phyloP scores from a whole-genome alignment of 768 basidiomycete genomes.

The Suillus ampliporus region DNA sequence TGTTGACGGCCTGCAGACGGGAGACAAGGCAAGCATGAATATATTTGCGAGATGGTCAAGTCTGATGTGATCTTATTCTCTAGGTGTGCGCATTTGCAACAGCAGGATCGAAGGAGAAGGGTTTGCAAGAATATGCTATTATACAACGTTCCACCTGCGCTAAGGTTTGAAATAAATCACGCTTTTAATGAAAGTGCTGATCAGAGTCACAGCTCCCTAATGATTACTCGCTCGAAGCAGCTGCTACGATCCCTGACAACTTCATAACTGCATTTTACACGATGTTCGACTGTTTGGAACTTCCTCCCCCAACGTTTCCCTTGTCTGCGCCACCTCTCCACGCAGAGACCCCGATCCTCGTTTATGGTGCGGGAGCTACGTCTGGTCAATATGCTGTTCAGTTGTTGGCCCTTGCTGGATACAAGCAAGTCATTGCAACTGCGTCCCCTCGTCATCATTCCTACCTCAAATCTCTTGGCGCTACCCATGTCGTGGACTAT shows the following conservation, averaged over 20 bases:
- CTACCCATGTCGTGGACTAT: constrained; percentile 48
- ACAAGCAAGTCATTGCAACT: constrained; percentile 48
- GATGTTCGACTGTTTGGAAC: constrained; percentile 43
- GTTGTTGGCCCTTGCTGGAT: constrained; percentile 49
- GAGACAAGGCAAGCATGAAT: constrained; percentile 43
- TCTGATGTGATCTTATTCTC: constrained; percentile 8
- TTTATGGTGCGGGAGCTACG: constrained; percentile 52
- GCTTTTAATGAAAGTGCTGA: not conserved
- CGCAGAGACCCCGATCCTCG: constrained; percentile 42
- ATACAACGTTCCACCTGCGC: constrained; percentile 36
- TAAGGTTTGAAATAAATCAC: constrained; percentile 38
- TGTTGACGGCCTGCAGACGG: constrained; percentile 41
- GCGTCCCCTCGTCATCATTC: constrained; percentile 47
- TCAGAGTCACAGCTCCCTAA: constrained; percentile 45
- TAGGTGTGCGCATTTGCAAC: constrained; percentile 37
- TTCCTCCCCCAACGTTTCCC: constrained; percentile 42
- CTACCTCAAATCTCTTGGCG: constrained; percentile 47
- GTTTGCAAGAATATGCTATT: constrained; percentile 45
- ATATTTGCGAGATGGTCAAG: not conserved
- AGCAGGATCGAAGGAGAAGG: constrained; percentile 33
- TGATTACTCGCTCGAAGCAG: constrained; percentile 42
- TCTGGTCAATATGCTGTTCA: constrained; percentile 45
- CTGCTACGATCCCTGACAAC: constrained; percentile 48
- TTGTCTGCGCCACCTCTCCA: constrained; percentile 33
- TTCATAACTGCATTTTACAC: constrained; percentile 49